A percentile compares a stretch with the other conserved stretches of the same genome.
Evolutionary conservation across 1,139 yeast genomes (phyloP).

Genomic region (Saccharomyces pastorianus): DNA sequence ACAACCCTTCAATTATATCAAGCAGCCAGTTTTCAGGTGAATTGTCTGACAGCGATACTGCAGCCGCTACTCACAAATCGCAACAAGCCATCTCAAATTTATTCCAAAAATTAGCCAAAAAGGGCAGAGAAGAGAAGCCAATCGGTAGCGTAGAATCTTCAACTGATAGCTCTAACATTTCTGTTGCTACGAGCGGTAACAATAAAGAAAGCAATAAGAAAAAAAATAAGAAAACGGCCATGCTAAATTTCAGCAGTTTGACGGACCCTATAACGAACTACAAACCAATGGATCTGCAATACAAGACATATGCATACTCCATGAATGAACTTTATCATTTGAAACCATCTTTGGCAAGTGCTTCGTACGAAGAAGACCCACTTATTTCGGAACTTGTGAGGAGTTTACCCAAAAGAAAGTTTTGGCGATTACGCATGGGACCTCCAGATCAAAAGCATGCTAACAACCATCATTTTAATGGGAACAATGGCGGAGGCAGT

Average conservation of each 20-base stretch:
- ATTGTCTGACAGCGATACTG: neutral
- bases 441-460: constrained; percentile 15
- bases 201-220: neutral
- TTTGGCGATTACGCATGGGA: constrained; percentile 29
- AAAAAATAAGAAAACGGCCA: neutral
- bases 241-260: neutral
- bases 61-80: neutral
- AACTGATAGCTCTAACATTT: neutral
- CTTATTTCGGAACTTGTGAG: neutral
- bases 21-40: neutral
- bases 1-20: constrained; percentile 6
- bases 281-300: constrained; percentile 15
- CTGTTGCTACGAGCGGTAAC: neutral
- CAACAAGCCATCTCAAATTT: neutral
- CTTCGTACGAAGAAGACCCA: neutral
- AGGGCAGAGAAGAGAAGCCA: neutral
- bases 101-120: neutral
- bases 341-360: neutral
- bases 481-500: constrained; percentile 4
- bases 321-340: constrained; percentile 16
- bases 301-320: constrained; percentile 17
- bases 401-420: constrained; percentile 27
- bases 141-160: neutral
- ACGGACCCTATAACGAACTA: constrained; percentile 11
- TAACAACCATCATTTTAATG: constrained; percentile 5